Evolutionary conservation across 176 grass and related monocot species (phyloP), one percentile per base, ranked within the genome.

Genomic region (Rhynchospora tenuis): DNA sequence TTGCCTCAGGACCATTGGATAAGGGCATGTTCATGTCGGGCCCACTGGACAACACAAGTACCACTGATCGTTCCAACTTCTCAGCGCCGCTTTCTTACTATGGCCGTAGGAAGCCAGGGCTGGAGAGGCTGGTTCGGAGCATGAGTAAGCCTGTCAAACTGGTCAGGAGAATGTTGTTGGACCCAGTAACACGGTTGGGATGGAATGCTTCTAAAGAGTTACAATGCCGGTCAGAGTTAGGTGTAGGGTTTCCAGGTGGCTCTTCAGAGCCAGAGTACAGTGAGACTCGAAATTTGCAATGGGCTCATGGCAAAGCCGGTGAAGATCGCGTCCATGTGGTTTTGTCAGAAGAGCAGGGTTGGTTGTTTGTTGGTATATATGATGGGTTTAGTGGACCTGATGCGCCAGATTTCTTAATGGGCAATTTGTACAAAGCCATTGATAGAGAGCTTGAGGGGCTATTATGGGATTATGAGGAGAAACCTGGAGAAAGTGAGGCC

Each of bases 281-380:
- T 48, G 87, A 88, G 70, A 91, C 89, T 16, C 86, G 91, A 60
- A 93, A 97, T 86, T 84, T 97, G 66, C 94, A 97, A 85, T 97
- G 94, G 94, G 94, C 94, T 81, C 94, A 97, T 84, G 94, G 94
- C 64, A 97, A 97, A 81, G 94, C 94, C 11, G 94, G 94, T 23
- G 94, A 97, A 83, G 94, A 97, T 74, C 82, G 94, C 80, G 88
- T 97, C 76, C 94, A 97, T 86, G 91, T 97, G 83, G 94, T 97
- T 81, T 85, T 97, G 6, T 97, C 94, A 2, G 94, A 97, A 90
- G 94, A 97, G 78, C 94, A 97, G 83, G 94, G 94, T 11, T 97
- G 94, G 94, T 47, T 97, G 22, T 97, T 93, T 85, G 87, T 97
- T 85, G 94, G 94, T 68, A 97, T 97, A n/a, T 97, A 97, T 89